Evolutionary conservation across 208 protist genomes (phyloP), one percentile per base, ranked within the genome.

Genomic region (Wallacemonas sp.): DNA sequence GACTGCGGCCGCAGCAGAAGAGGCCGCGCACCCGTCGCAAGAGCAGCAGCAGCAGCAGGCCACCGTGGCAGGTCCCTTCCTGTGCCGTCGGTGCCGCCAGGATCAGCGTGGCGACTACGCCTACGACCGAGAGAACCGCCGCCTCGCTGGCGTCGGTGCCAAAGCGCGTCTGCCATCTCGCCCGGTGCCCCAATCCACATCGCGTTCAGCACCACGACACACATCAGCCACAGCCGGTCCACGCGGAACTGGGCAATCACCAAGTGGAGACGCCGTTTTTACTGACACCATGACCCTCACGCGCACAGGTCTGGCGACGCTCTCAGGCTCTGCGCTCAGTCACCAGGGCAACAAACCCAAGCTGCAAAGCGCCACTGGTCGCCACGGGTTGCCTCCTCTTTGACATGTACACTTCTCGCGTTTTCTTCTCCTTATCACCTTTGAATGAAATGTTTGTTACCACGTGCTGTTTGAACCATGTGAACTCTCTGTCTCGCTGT

Each of bases 11-110:
- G 36, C 9, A 41, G 36, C 36, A 41, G 9, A 41, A 14, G 36
- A 41, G 36, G 36, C 14, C 9, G 36, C 36, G 36, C 36, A 41
- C 36, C 14, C 9, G 36, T 41, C 36, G 6, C 9, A 41, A 41
- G 36, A 41, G 36, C 9, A 6, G 14, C 36, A 14, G 6, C 9
- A 49, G 9, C 44, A 5, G 9, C 44, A 12, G 9, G 6, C 44
- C 6, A 4, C 47, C 23, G 17, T 6, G 26, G 52, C 23, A 1
- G 46, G 29, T 6, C 75, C 74, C 0, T 88, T 88, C 56, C 49
- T 88, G 0, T 90, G 84, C 58, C 76, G 80, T 17, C 73, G 63
- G 16, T 90, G 84, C 39, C 62, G 84, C 11, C 71, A 85, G 33
- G 84, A 90, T 54, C 70, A 70, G 9, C 68, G 84, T 21, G 54